Evolutionary conservation across 352 stramenopile genomes (phyloP).

Genomic region (Albugo candida): DNA sequence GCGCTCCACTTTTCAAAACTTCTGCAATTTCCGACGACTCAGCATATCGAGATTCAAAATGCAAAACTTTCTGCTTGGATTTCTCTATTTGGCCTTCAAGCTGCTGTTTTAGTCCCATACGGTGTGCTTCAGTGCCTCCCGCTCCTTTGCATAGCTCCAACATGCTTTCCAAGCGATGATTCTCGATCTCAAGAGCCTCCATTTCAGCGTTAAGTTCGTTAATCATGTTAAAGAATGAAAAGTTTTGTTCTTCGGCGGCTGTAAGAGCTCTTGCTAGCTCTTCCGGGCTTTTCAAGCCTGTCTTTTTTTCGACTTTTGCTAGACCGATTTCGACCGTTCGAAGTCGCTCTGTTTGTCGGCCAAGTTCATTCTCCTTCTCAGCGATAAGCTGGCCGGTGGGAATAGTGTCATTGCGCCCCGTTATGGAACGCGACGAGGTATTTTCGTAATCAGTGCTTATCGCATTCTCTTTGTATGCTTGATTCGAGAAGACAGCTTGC

Average conservation of each 20-base stretch:
- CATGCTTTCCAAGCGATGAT: conserved; percentile 42
- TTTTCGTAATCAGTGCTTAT: conserved; percentile 32
- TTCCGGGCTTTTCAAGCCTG: conserved; percentile 58
- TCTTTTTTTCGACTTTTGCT: conserved; percentile 78
- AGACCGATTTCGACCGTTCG: conserved; percentile 62
- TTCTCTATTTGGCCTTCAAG: conserved; percentile 73
- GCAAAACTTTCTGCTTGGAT: conserved; percentile 49
- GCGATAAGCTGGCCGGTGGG: conserved; percentile 58
- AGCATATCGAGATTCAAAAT: conserved; percentile 38
- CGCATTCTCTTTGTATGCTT: conserved; percentile 5
- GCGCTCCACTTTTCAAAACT: conserved; percentile 44
- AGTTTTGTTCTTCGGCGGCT: conserved; percentile 86
- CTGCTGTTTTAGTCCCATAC: conserved; percentile 37
- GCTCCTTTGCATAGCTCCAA: conserved; percentile 39
- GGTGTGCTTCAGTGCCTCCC: conserved; percentile 32
- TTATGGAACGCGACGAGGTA: conserved; percentile 40
- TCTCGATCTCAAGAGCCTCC: conserved; percentile 72
- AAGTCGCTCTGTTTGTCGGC: conserved; percentile 44
- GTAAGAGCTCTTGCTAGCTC: conserved; percentile 73
- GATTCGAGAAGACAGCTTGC: conserved; percentile 4
- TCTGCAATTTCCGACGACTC: conserved; percentile 45
- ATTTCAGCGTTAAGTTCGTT: conserved; percentile 87
- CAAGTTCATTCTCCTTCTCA: conserved; percentile 57
- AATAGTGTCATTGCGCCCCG: conserved; percentile 51
- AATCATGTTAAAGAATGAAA: conserved; percentile 88